Evolutionary conservation across 192 early-diverging fungal species (phyloP).

Genomic region (Piromyces finnis): DNA sequence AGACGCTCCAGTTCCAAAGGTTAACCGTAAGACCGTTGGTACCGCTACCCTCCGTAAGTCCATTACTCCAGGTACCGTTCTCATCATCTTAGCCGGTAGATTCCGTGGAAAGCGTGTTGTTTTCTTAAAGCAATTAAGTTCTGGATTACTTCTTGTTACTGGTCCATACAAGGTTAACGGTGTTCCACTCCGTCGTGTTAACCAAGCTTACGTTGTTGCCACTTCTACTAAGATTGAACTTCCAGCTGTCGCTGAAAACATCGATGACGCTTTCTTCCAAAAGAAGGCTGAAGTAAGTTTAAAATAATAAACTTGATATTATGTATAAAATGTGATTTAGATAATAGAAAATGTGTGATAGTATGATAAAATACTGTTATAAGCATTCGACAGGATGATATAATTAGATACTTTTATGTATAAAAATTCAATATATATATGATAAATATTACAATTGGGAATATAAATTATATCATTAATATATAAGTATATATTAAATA

Average conservation of each 20-base stretch:
- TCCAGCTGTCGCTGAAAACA: conserved; percentile 54
- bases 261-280: conserved; percentile 85
- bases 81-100: conserved; percentile 86
- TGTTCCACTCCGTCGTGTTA: conserved; percentile 90
- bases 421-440: no score
- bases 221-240: conserved; percentile 98
- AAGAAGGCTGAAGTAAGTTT: not conserved
- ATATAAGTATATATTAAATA: no score
- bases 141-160: conserved; percentile 89
- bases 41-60: conserved; percentile 58
- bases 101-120: conserved; percentile 98
- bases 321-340: not conserved
- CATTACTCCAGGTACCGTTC: conserved; percentile 94
- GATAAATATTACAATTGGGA: no score
- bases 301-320: no score
- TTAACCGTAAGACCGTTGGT: conserved; percentile 53
- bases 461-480: no score
- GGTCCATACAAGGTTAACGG: conserved; percentile 99
- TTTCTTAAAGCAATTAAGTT: conserved; percentile 86
- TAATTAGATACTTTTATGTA: no score
- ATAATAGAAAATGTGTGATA: no score
- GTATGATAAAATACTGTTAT: no score
- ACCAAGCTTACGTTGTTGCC: conserved; percentile 98
- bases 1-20: conserved; percentile 62
- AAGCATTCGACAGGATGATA: no score